Evolutionary conservation across 768 basidiomycete genomes (phyloP).

Genomic region (Boletus bicolor): DNA sequence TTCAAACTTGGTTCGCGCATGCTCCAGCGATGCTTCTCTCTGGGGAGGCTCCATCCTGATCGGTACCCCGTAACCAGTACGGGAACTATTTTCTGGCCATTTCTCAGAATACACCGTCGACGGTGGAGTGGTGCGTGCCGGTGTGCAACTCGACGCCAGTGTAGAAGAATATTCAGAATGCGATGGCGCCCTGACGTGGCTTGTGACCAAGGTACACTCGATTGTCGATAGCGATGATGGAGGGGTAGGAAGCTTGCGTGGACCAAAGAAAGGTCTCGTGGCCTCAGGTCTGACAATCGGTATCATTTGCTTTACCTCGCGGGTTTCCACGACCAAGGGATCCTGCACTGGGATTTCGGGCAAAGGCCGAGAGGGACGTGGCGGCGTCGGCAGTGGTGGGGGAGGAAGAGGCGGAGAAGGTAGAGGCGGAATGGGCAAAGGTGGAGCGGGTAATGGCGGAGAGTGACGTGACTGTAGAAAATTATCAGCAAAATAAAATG

Average conservation of each 20-base stretch:
- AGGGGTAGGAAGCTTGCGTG: slow-evolving; percentile 33
- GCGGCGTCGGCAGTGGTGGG: slow-evolving; percentile 27
- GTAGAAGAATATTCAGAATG: slow-evolving; percentile 26
- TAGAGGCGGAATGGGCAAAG: slow-evolving; percentile 10
- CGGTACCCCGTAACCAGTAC: slow-evolving; percentile 21
- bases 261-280: slow-evolving; percentile 17
- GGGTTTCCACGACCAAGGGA: slow-evolving; percentile 5
- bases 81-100: slow-evolving; percentile 25
- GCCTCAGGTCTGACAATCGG: slow-evolving; percentile 19
- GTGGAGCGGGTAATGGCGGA: slow-evolving; percentile 21
- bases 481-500: slow-evolving; percentile 1
- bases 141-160: slow-evolving; percentile 25
- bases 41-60: slow-evolving; percentile 24
- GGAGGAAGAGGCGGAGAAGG: slow-evolving; percentile 25
- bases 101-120: slow-evolving; percentile 32
- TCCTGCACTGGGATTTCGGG: slow-evolving; percentile 31
- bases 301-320: slow-evolving; percentile 16
- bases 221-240: slow-evolving; percentile 26
- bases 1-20: slow-evolving; percentile 21
- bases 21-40: slow-evolving; percentile 23
- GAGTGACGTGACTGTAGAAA: slow-evolving; percentile 25
- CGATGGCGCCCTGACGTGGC: slow-evolving; percentile 19
- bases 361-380: slow-evolving; percentile 27
- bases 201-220: slow-evolving; percentile 16
- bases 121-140: slow-evolving; percentile 30